Evolutionary conservation across 352 stramenopile genomes (phyloP).

Genomic region (Blastocystis sp.): DNA sequence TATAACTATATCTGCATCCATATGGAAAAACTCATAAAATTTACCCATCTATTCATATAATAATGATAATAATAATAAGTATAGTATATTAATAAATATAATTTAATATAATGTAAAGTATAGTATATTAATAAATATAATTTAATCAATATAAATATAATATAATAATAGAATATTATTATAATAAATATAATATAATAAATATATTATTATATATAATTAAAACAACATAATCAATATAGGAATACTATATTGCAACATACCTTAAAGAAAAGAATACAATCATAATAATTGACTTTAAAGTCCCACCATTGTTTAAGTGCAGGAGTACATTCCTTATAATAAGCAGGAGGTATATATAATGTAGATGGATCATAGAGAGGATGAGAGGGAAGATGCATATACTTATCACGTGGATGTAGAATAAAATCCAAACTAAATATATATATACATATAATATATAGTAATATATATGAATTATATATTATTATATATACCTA

Average conservation of each 20-base stretch:
- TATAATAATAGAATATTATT: neutral
- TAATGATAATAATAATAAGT: too few species aligned
- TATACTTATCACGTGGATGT: slow-evolving; percentile 61
- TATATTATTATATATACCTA: slow-evolving; percentile 63
- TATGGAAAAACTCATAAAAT: slow-evolving; percentile 72
- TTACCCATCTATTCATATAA: too few species aligned
- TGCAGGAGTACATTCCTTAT: slow-evolving; percentile 69
- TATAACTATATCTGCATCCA: slow-evolving; percentile 89
- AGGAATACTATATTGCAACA: too few species aligned
- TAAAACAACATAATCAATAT: too few species aligned
- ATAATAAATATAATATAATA: neutral
- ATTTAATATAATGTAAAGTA: too few species aligned
- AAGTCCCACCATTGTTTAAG: slow-evolving; percentile 95
- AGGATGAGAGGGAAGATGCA: slow-evolving; percentile 55
- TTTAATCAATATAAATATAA: too few species aligned
- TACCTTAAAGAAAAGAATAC: slow-evolving; percentile 95
- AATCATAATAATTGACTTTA: slow-evolving; percentile 87
- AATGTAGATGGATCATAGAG: slow-evolving; percentile 76
- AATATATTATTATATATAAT: slow-evolving; percentile 41
- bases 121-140: too few species aligned
- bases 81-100: too few species aligned
- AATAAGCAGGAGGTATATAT: slow-evolving; percentile 59
- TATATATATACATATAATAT: too few species aligned
- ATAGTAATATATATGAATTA: slow-evolving; percentile 43
- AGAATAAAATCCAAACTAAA: slow-evolving; percentile 24